A percentile compares a stretch with the other conserved stretches of the same genome.
These are phyloP conservation scores for Closterium sp. DNA, from an alignment of 139 green algal species.

Conservation along the genomic window DNA sequence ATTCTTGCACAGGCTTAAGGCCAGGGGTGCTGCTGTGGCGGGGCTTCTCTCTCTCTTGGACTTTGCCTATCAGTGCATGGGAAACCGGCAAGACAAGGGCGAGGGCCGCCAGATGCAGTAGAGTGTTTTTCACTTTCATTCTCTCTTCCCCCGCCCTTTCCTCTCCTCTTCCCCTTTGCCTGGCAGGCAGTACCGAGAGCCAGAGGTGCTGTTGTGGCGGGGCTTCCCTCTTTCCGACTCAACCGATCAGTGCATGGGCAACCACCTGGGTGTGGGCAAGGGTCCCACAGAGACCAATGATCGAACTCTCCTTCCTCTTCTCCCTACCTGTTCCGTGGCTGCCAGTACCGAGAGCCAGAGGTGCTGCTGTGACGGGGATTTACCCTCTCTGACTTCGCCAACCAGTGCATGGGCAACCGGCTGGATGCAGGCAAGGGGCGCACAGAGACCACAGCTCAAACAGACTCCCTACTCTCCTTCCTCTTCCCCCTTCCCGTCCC, in stretches of 20 bases:
- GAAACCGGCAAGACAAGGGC: not conserved
- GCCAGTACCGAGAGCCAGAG: not conserved
- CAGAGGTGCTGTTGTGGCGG: slow-evolving; percentile 87
- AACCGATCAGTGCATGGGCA: slow-evolving; percentile 88
- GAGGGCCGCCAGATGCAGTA: no score
- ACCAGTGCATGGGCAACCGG: slow-evolving; percentile 46
- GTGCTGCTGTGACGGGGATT: not conserved
- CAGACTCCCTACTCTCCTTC: no score
- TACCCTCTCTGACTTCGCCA: not conserved
- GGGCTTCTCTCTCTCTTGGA: not conserved
- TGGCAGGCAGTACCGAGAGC: slow-evolving; percentile 82
- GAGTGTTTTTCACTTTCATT: no score
- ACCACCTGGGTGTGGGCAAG: slow-evolving; percentile 70
- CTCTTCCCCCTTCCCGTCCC: not conserved
- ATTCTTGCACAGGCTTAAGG: no score
- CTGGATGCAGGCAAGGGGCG: not conserved
- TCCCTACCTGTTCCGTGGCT: no score
- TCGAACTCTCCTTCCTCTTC: no score
- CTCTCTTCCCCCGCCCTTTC: no score
- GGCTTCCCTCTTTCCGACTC: slow-evolving; percentile 80
- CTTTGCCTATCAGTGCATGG: slow-evolving; percentile 46
- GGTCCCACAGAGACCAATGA: slow-evolving; percentile 46
- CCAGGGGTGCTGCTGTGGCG: not conserved
- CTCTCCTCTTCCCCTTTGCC: not conserved
- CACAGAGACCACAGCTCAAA: no score